These are phyloP conservation scores for Annulohypoxylon moriforme DNA, from an alignment of 495 filamentous ascomycete genomes.

Conservation along the genomic window DNA sequence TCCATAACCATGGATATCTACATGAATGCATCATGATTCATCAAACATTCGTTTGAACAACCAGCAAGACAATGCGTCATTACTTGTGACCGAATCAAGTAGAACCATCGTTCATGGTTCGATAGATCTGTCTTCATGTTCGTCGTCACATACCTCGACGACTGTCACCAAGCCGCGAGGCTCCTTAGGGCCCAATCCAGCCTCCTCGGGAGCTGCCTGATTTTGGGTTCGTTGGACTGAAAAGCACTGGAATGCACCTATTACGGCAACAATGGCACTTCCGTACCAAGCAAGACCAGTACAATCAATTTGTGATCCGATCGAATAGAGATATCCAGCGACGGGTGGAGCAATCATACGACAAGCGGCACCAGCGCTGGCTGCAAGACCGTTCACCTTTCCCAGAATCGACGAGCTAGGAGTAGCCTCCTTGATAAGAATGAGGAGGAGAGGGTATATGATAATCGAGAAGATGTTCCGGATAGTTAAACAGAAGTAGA, in stretches of 20 bases:
- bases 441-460: constrained; percentile 80
- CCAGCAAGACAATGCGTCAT: neutral
- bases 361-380: constrained; percentile 79
- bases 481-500: constrained; percentile 76
- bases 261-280: constrained; percentile 73
- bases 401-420: constrained; percentile 74
- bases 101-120: neutral
- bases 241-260: constrained; percentile 76
- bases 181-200: constrained; percentile 3
- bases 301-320: constrained; percentile 72
- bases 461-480: constrained; percentile 83
- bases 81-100: neutral
- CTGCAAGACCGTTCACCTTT: constrained; percentile 84
- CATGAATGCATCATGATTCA: constrained; percentile 17
- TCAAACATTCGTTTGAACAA: constrained; percentile 1
- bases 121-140: constrained; percentile 2
- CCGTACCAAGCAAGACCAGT: constrained; percentile 85
- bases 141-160: constrained; percentile 12
- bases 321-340: constrained; percentile 77
- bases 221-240: constrained; percentile 63
- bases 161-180: neutral
- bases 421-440: constrained; percentile 85
- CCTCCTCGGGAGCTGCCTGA: constrained; percentile 17
- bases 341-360: constrained; percentile 81
- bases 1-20: constrained; percentile 1